Evolutionary conservation across 176 grass and related monocot genomes (phyloP).

Genomic region (Carex kokanica): DNA sequence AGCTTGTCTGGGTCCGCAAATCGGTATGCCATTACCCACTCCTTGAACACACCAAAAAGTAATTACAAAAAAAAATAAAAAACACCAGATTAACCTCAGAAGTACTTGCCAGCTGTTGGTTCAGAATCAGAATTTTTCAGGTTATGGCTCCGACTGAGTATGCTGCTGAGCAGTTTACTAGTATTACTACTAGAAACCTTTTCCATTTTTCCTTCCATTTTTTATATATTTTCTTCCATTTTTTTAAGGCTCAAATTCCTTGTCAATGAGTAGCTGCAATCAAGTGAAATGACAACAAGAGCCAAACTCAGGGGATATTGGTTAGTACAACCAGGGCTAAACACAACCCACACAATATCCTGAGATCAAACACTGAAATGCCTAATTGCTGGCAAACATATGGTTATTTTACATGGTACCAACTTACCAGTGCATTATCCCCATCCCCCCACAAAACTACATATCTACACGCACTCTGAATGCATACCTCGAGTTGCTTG

Average conservation of each 20-base stretch:
- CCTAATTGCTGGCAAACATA: background rate
- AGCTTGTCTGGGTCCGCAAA: conserved; percentile 76
- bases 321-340: background rate
- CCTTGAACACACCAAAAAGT: conserved; percentile 38
- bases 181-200: background rate
- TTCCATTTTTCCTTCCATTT: background rate
- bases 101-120: background rate
- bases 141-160: background rate
- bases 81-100: background rate
- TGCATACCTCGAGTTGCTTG: conserved; percentile 72
- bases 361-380: background rate
- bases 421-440: conserved; percentile 7
- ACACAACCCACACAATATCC: background rate
- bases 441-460: background rate
- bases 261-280: background rate
- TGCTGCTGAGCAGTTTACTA: background rate
- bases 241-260: background rate
- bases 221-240: background rate
- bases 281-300: background rate
- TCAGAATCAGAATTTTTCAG: background rate
- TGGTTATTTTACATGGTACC: background rate
- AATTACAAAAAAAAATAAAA: background rate
- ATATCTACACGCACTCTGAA: background rate
- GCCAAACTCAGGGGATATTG: background rate
- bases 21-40: conserved; percentile 59